A percentile compares a stretch with the other conserved stretches of the same genome.
These are phyloP conservation scores for Alternaria consortialis DNA, from an alignment of 2,329 filamentous ascomycete genomes.

Conservation along the genomic window DNA sequence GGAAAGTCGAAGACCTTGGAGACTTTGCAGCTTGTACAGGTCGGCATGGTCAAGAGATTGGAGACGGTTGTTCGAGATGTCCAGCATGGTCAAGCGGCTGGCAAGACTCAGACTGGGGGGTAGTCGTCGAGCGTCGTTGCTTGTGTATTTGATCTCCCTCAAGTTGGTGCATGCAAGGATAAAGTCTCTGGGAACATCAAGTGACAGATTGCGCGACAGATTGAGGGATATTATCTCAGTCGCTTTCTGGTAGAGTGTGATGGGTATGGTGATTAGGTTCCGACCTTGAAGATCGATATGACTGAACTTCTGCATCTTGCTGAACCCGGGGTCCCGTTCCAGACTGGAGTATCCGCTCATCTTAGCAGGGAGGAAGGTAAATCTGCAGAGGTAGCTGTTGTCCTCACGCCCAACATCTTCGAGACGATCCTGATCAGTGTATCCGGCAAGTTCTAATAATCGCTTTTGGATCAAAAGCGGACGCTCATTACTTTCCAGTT, in stretches of 20 bases:
- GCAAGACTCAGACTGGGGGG: slow-evolving; percentile 86
- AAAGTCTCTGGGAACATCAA: slow-evolving; percentile 95
- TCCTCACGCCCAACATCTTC: slow-evolving; percentile 96
- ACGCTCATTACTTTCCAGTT: slow-evolving; percentile 79
- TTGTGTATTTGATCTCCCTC: slow-evolving; percentile 93
- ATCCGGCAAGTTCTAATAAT: slow-evolving; percentile 89
- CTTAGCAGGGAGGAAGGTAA: slow-evolving; percentile 90
- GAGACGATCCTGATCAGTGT: slow-evolving; percentile 83
- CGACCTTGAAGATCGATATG: slow-evolving; percentile 91
- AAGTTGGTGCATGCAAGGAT: slow-evolving; percentile 91
- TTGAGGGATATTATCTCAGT: slow-evolving; percentile 94
- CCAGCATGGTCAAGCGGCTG: slow-evolving; percentile 82
- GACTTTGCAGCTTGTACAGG: slow-evolving; percentile 74
- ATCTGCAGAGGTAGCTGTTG: slow-evolving; percentile 95
- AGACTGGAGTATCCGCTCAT: slow-evolving; percentile 79
- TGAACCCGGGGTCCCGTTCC: slow-evolving; percentile 80
- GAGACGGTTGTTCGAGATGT: slow-evolving; percentile 92
- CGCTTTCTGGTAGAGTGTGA: slow-evolving; percentile 89
- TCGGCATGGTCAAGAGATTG: slow-evolving; percentile 88
- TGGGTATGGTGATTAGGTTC: slow-evolving; percentile 93
- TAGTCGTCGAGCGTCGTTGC: slow-evolving; percentile 88
- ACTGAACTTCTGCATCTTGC: slow-evolving; percentile 87
- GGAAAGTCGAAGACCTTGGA: slow-evolving; percentile 89
- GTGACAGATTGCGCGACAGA: slow-evolving; percentile 86
- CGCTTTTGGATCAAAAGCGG: slow-evolving; percentile 92